Evolutionary conservation across 1,139 yeast genomes (phyloP), one percentile per base, ranked within the genome.

Genomic region (Yamadazyma conglobata): DNA sequence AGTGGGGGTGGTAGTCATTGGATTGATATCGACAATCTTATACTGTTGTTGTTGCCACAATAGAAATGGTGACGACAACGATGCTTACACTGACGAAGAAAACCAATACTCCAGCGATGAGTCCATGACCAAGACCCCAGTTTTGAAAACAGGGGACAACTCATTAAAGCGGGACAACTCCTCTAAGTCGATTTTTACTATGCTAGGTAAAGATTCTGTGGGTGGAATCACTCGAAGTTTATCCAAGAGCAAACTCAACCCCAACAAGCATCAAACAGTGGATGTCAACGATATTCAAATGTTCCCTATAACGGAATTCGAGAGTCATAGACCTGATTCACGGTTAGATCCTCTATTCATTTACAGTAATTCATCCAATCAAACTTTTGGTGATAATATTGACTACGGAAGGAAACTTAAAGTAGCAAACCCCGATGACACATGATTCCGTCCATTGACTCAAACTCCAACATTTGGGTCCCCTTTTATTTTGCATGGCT

Each of bases 381-480:
- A 75, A 40, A 73, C 85, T n/a, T 58, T 85, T 34, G 82, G 78
- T 22, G 94, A 85, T 52, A 82, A 83, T 40, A 63, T 69, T 36
- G 93, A 84, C 52, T 84, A 84, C 53, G 76, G 86, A 6, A 64
- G 94, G 36, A 70, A 78, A 40, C 60, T 85, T 35, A 69, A 81
- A 33, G 79, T 84, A 19, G 73, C 82, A n/a, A 84, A 84, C 55
- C 86, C 85, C 2, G 73, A 60, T 14, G 14, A 15, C 6, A 14
- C 6, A 6, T 10, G 11, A 6, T 11, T n/a, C n/a, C n/a, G n/a
- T n/a, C n/a, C n/a, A n/a, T n/a, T n/a, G n/a, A n/a, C n/a, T n/a
- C n/a, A n/a, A n/a, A n/a, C n/a, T n/a, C n/a, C n/a, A n/a, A n/a
- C n/a, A n/a, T n/a, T n/a, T n/a, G n/a, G n/a, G n/a, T n/a, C n/a